A percentile compares a stretch with the other conserved stretches of the same genome.
These are phyloP conservation scores for Colletotrichum sp. DNA, from an alignment of 2,329 filamentous ascomycete genomes.

Conservation along the genomic window DNA sequence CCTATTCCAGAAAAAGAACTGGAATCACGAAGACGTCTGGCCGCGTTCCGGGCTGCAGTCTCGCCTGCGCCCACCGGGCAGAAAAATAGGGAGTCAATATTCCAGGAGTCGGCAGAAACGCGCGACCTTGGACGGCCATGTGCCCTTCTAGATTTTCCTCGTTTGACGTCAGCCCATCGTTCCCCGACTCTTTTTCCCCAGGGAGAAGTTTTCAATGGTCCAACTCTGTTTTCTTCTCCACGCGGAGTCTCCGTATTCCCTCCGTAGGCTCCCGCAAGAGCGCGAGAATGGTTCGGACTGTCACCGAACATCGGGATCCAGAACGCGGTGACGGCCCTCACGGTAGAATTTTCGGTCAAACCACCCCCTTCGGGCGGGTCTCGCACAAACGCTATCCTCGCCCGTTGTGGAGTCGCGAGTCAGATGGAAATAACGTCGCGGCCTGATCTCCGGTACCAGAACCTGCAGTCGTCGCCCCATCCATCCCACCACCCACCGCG, in stretches of 20 bases:
- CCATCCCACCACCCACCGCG: neutral
- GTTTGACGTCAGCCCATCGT: neutral
- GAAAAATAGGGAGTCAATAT: neutral
- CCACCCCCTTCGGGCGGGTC: neutral
- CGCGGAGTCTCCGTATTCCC: conserved; percentile 4
- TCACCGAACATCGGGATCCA: conserved; percentile 8
- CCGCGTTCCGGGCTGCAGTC: neutral
- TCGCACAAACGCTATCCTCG: neutral
- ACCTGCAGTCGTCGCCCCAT: neutral
- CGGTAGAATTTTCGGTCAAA: conserved; percentile 7
- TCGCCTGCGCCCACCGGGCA: neutral
- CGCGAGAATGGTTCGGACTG: neutral
- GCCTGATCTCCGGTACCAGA: neutral
- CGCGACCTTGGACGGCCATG: neutral
- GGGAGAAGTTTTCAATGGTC: neutral
- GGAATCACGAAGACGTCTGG: neutral
- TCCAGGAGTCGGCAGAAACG: neutral
- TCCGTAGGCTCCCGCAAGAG: neutral
- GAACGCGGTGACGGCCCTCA: neutral
- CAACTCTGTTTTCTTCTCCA: neutral
- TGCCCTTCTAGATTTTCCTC: neutral
- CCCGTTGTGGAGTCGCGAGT: conserved; percentile 2
- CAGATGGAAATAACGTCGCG: neutral
- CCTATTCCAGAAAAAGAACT: neutral
- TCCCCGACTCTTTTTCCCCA: neutral